phyloP scores from a whole-genome alignment of 306 rosid genomes.

The Morella rubra region DNA sequence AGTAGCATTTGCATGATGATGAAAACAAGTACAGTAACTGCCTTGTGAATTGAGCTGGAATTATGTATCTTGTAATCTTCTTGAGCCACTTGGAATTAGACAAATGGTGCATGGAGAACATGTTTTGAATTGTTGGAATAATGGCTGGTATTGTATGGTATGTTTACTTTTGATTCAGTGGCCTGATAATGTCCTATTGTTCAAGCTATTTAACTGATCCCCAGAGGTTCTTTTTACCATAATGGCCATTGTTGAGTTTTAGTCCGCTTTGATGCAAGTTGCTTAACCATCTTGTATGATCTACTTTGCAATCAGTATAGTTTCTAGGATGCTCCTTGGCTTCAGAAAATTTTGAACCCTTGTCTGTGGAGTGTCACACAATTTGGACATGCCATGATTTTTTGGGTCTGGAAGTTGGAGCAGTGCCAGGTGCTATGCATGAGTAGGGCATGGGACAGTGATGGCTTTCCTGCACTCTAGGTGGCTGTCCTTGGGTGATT shows the following conservation, averaged over 20 bases:
- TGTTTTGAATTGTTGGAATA: not conserved
- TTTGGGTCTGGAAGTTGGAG: not conserved
- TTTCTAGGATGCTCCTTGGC: too few species aligned
- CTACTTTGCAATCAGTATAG: too few species aligned
- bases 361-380: not conserved
- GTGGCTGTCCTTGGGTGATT: not conserved
- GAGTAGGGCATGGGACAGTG: not conserved
- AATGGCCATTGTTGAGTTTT: not conserved
- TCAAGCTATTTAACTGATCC: too few species aligned
- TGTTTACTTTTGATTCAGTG: too few species aligned
- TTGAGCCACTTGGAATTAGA: constrained; percentile 5
- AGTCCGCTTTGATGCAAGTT: not conserved
- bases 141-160: not conserved
- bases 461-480: not conserved
- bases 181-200: too few species aligned
- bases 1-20: not conserved
- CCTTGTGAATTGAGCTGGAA: not conserved
- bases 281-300: not conserved
- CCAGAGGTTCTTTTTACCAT: not conserved
- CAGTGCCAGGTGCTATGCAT: not conserved
- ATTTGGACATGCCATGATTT: not conserved
- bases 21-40: not conserved
- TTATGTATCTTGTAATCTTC: constrained; percentile 1
- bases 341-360: not conserved
- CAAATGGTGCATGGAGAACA: not conserved